Conservation (phyloP, 2,329 filamentous ascomycete species). For the Xylariaceae sp. region DNA sequence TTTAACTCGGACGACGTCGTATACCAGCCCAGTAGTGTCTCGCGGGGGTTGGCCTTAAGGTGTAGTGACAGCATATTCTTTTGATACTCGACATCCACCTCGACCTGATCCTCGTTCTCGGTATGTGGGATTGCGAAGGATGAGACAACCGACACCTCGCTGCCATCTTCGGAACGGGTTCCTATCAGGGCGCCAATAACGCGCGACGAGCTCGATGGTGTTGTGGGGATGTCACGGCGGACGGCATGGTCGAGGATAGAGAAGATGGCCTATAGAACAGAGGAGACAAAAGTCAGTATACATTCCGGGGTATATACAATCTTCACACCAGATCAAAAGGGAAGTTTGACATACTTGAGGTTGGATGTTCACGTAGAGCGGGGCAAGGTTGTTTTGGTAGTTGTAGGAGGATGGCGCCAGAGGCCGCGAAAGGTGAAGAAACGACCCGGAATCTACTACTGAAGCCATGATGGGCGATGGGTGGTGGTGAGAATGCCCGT, state of each 20-base stretch:
- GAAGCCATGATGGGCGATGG: conserved; percentile 71
- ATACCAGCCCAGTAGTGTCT: conserved; percentile 97
- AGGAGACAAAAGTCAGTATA: conserved; percentile 1
- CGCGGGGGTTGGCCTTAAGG: conserved; percentile 90
- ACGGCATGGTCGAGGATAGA: conserved; percentile 91
- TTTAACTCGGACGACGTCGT: conserved; percentile 96
- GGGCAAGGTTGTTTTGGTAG: conserved; percentile 84
- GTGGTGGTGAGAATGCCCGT: not conserved
- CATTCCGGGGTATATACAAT: conserved; percentile 2
- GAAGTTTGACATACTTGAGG: conserved; percentile 74
- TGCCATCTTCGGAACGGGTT: conserved; percentile 92
- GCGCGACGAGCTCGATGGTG: conserved; percentile 77
- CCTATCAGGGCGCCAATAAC: conserved; percentile 97
- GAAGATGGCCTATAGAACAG: conserved; percentile 66
- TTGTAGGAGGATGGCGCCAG: conserved; percentile 82
- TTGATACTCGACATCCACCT: conserved; percentile 99
- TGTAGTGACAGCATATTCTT: conserved; percentile 98
- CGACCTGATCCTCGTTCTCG: conserved; percentile 97
- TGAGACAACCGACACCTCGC: conserved; percentile 93
- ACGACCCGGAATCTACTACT: conserved; percentile 74
- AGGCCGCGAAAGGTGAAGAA: conserved; percentile 93
- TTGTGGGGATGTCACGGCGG: conserved; percentile 76
- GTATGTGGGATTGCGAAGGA: conserved; percentile 99
- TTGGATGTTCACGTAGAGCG: conserved; percentile 92
- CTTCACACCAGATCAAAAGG: not conserved